These are phyloP conservation scores for Suillus lakei DNA, from an alignment of 768 basidiomycete species.

Conservation along the genomic window DNA sequence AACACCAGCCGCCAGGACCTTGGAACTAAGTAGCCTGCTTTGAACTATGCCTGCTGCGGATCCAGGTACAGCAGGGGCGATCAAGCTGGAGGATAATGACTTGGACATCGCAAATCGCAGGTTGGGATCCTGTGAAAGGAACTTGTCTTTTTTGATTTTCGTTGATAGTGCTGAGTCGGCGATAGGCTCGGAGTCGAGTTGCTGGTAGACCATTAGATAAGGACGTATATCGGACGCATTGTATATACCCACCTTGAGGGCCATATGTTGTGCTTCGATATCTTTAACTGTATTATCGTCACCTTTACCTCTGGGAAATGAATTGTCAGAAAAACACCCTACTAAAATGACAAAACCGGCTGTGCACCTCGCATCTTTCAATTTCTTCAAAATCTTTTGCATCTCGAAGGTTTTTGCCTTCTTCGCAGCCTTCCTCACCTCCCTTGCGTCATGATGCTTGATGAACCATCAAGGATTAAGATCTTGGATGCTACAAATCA, in stretches of 20 bases:
- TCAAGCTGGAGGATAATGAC: slow-evolving; percentile 45
- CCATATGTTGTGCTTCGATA: slow-evolving; percentile 62
- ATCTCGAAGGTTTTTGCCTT: slow-evolving; percentile 82
- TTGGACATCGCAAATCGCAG: slow-evolving; percentile 49
- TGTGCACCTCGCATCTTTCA: slow-evolving; percentile 69
- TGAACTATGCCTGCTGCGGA: slow-evolving; percentile 63
- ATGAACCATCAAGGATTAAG: slow-evolving; percentile 17
- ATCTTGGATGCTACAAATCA: slow-evolving; percentile 9
- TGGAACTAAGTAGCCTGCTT: slow-evolving; percentile 77
- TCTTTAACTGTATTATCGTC: slow-evolving; percentile 44
- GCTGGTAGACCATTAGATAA: slow-evolving; percentile 41
- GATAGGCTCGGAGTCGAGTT: slow-evolving; percentile 59
- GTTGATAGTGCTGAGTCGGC: slow-evolving; percentile 68
- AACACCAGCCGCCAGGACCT: slow-evolving; percentile 67
- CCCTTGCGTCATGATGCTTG: slow-evolving; percentile 78
- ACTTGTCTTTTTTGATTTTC: slow-evolving; percentile 76
- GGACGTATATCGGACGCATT: neutral
- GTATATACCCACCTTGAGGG: slow-evolving; percentile 62
- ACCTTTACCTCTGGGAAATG: slow-evolving; percentile 39
- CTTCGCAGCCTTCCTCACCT: slow-evolving; percentile 77
- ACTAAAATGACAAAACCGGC: neutral
- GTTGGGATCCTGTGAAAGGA: slow-evolving; percentile 53
- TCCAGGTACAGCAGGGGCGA: slow-evolving; percentile 42
- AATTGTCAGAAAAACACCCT: slow-evolving; percentile 1
- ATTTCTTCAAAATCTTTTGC: slow-evolving; percentile 80